Evolutionary conservation across 2,329 filamentous ascomycete species (phyloP), one percentile per base, ranked within the genome.

Genomic region (Paraphaeosphaeria sporulosa): DNA sequence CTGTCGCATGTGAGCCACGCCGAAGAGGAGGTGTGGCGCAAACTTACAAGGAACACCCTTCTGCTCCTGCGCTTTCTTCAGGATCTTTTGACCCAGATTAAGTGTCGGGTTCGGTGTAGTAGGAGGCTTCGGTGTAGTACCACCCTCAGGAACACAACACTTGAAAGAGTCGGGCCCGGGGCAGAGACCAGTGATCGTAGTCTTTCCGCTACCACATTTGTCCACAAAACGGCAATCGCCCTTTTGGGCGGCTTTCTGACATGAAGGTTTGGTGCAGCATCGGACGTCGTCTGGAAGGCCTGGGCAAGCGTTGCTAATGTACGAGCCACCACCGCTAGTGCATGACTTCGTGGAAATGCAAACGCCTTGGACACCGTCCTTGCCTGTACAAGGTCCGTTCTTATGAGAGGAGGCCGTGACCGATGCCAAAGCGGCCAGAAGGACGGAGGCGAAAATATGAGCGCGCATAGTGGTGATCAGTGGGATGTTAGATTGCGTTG

Each of bases 201-300:
- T 43, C 40, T 64, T 68, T 15, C 60, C 66, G n/a, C 58, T 59
- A 4, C 55, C 58, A 43, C 66, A 68, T 6, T 66, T 47, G 21
- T 65, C 52, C 15, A 59, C 55, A 59, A 62, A 68, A 15, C 66
- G 62, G 50, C 64, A 67, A 42, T 67, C 67, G 19, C 67, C 67
- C n/a, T 50, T 61, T 19, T 57, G 53, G 8, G 56, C 61, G n/a
- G 49, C 61, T 19, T 46, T 46, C 40, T 62, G 58, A 36, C 67
- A 70, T 13, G 51, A 55, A 15, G 67, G 52, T 42, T 70, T 70
- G 1, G 64, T 67, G 56, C 67, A 70, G 55, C 67, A 70, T 60
- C 68, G 68, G 44, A 70, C 68, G 34, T 70, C 57, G 17, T 68
- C 65, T 8, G 67, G 62, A 21, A 62, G 65, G 15, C 64, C 64